Conservation (phyloP, 2,329 filamentous ascomycete species). For the Ascomycota sp. region DNA sequence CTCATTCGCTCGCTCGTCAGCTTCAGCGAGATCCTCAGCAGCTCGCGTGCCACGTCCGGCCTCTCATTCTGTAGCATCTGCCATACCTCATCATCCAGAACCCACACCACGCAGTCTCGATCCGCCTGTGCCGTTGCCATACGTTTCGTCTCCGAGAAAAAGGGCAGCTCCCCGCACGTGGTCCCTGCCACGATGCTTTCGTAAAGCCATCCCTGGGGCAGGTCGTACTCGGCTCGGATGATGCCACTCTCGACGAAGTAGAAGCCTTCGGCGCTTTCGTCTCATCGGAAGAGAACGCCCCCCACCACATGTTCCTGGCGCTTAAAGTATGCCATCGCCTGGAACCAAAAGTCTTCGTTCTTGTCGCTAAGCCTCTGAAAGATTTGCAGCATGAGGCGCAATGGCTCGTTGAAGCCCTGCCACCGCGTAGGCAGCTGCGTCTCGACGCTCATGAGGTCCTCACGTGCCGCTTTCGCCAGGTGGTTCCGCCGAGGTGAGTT, state of each 20-base stretch:
- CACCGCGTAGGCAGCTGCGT: conserved; percentile 44
- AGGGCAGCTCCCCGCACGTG: conserved; percentile 87
- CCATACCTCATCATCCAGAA: conserved; percentile 56
- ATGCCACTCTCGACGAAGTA: conserved; percentile 83
- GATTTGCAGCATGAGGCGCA: conserved; percentile 83
- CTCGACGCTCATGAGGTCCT: conserved; percentile 49
- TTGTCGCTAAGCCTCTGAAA: conserved; percentile 72
- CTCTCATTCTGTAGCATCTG: conserved; percentile 48
- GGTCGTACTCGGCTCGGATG: conserved; percentile 71
- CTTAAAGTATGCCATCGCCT: conserved; percentile 53
- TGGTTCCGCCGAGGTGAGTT: conserved; percentile 67
- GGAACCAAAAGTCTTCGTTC: conserved; percentile 93
- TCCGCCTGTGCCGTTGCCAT: conserved; percentile 78
- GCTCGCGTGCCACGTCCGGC: conserved; percentile 59
- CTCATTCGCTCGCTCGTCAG: conserved; percentile 84
- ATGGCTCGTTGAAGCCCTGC: conserved; percentile 73
- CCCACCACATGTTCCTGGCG: conserved; percentile 47
- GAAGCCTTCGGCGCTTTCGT: conserved; percentile 62
- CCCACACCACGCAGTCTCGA: conserved; percentile 64
- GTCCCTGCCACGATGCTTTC: conserved; percentile 89
- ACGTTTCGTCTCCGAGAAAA: conserved; percentile 76
- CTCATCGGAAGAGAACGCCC: conserved; percentile 56
- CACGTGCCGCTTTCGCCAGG: conserved; percentile 57
- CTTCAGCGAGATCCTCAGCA: conserved; percentile 76
- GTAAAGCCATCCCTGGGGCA: conserved; percentile 73